Conservation (phyloP, 2,329 filamentous ascomycete species). For the Didymella keratinophila region DNA sequence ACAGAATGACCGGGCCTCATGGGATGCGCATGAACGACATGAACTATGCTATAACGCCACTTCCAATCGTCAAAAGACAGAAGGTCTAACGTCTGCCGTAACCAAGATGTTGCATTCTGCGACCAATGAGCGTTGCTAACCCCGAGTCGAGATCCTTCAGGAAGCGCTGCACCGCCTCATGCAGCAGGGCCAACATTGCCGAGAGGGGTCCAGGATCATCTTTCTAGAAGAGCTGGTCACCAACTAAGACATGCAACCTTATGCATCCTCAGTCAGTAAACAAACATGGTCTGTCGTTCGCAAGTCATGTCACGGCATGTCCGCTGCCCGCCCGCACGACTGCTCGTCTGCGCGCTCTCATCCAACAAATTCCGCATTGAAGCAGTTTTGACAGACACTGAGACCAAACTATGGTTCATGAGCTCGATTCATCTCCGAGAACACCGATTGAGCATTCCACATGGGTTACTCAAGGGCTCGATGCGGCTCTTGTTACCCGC, state of each 20-base stretch:
- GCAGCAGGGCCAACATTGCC: constrained; percentile 23
- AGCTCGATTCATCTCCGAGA: constrained; percentile 17
- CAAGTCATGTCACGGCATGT: constrained; percentile 31
- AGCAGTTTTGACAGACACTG: constrained; percentile 24
- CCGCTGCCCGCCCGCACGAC: constrained; percentile 25
- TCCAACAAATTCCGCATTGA: constrained; percentile 21
- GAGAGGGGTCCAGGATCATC: constrained; percentile 13
- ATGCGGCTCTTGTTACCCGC: constrained; percentile 40
- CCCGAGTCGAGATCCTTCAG: constrained; percentile 29
- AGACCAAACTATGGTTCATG: constrained; percentile 20
- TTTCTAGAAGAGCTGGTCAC: constrained; percentile 34
- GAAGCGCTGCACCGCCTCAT: constrained; percentile 46
- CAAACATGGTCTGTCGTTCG: constrained; percentile 22
- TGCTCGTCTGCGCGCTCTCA: constrained; percentile 22
- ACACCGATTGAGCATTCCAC: constrained; percentile 26
- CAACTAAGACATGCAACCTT: constrained; percentile 28
- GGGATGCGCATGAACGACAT: constrained; percentile 30
- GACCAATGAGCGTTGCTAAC: constrained; percentile 31
- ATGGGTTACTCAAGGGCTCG: constrained; percentile 28
- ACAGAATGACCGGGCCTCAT: constrained; percentile 28
- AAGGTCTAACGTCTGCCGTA: constrained; percentile 11
- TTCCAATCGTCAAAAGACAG: constrained; percentile 12
- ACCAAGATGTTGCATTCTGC: constrained; percentile 10
- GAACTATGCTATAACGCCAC: constrained; percentile 19
- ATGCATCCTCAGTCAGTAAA: constrained; percentile 26